Base-by-base conservation (phyloP, 2,329 filamentous ascomycete genomes). In the Colletotrichum navitas region DNA sequence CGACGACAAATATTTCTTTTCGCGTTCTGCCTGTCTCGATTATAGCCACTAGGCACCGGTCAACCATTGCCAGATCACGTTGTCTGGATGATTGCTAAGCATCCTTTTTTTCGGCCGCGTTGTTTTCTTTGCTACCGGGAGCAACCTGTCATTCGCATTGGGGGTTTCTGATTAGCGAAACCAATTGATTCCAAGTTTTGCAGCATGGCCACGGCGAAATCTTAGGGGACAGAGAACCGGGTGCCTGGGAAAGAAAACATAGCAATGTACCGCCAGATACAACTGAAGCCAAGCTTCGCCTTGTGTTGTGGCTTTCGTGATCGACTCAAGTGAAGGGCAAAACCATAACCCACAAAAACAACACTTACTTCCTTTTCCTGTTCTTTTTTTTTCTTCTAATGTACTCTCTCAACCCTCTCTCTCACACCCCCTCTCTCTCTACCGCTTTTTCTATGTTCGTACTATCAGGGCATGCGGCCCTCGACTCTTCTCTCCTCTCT, bases 1-100 rank as follows among this genome's bases (percentile, higher is more conserved):
- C 65, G 70, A 73, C 65, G 21, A n/a, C 32, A 63, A 55, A 62
- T 51, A 61, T 62, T 70, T 68, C 60, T 61, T 64, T 61, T 36
- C 43, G 51, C 58, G 51, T 58, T 51, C 51, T 47, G 43, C 47
- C 32, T 45, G 52, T 59, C 52, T 60, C 54, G 45, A 59, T 64
- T 41, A 69, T 21, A 58, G 34, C 41, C 65, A 72, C 41, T 29
- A 29, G 7, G 26, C 32, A 45, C 29, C 43, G 18, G 52, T 43
- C 55, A 24, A 41, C 32, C 62, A 41, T 41, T 56, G 36, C 24
- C 61, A 63, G 49, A 58, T 18, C n/a, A 36, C 34, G 39, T 51
- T 34, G n/a, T 29, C 24, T 49, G 41, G n/a, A 41, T 51, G 18
- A 39, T 45, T 55, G 51, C 43, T 16, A 41, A 64, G n/a, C 36